A percentile compares a stretch with the other conserved stretches of the same genome.
These are phyloP conservation scores for Piper betle DNA, from an alignment of 164 flowering plant genomes.

Conservation along the genomic window DNA sequence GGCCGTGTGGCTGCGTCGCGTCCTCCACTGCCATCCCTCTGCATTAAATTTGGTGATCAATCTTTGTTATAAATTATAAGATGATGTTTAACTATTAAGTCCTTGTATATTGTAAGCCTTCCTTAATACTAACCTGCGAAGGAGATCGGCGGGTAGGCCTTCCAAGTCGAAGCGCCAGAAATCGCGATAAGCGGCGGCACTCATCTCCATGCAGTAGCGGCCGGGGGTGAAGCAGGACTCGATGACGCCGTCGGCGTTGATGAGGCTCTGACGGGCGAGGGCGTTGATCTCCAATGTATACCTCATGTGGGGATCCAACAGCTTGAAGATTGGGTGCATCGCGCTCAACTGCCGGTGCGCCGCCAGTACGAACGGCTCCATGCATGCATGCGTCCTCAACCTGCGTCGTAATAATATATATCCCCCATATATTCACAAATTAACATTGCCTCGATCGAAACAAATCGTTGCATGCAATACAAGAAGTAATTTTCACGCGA, in stretches of 20 bases:
- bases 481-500: no score
- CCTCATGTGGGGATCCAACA: conserved; percentile 95
- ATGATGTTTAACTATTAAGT: no score
- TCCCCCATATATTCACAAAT: no score
- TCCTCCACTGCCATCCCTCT: conserved; percentile 82
- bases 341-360: conserved; percentile 87
- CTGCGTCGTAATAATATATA: background rate
- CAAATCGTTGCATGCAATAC: no score
- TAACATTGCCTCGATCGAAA: no score
- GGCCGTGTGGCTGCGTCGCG: conserved; percentile 64
- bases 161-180: conserved; percentile 82
- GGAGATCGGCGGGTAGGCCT: conserved; percentile 81
- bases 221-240: conserved; percentile 87
- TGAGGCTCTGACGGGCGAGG: conserved; percentile 65
- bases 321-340: conserved; percentile 91
- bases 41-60: no score
- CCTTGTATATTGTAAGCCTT: no score
- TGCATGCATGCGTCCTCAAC: conserved; percentile 75
- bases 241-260: conserved; percentile 78
- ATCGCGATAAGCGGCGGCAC: conserved; percentile 59
- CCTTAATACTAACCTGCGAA: conserved; percentile 49
- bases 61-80: no score
- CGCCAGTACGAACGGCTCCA: conserved; percentile 83
- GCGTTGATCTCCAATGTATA: conserved; percentile 84
- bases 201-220: conserved; percentile 73